Evolutionary conservation across 2,329 filamentous ascomycete species (phyloP), one percentile per base, ranked within the genome.

Genomic region (Knufia fluminis): DNA sequence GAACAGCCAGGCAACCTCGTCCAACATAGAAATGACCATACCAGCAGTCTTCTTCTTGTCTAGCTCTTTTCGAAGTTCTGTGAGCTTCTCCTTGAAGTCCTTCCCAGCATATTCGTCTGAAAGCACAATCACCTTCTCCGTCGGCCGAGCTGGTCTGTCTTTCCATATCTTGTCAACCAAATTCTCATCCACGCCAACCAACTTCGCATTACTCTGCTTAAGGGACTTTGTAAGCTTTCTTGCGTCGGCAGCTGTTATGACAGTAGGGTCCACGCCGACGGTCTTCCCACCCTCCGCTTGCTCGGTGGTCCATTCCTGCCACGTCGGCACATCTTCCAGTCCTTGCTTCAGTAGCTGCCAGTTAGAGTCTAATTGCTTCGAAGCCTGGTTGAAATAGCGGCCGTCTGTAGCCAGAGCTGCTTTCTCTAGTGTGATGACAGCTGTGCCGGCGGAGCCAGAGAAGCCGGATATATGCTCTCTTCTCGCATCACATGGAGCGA

Each of bases 1-100:
- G 73, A 96, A 96, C n/a, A 98, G 76, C 92, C 92, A 98, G 9
- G 92, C 92, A 60, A 96, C 81, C 68, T 98, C 92, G 61, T 98
- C 92, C 38, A 98, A 79, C 67, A 49, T 70, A 70, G 71, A 96
- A 40, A 97, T 80, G 43, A 97, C 81, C 59, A 97, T 88, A 1
- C 87, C 91, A 16, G 83, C 78, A 4, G 82, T 84, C 63, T 92
- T 92, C 70, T 86, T 94, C 74, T 92, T 95, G 53, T 86, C 82
- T 14, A 98, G 72, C 59, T 96, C 90, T 64, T 91, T 90, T n/a
- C 90, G 81, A 50, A 98, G 70, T 40, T 94, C 89, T 20, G 79
- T 75, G 7, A 98, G 78, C 69, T 98, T 98, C 40, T 84, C 78
- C 59, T 83, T 77, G 58, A 88, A 88, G 48, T 81, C 76, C 66